Base-by-base conservation (phyloP, 2,329 filamentous ascomycete species). In the Penicillium glabrum region DNA sequence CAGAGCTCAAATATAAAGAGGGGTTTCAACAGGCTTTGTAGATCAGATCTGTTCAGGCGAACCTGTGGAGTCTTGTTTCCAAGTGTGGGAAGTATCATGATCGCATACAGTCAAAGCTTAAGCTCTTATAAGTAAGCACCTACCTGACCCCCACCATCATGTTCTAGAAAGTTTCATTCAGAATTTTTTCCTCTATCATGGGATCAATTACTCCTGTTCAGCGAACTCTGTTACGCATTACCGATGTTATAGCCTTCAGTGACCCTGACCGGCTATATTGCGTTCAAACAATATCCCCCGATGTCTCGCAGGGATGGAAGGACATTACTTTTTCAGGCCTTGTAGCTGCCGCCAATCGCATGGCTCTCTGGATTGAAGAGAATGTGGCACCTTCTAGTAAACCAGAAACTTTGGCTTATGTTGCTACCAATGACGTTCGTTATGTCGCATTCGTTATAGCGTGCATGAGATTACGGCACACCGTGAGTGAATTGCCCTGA, bases 361-460 rank as follows among this genome's bases (percentile, higher is more conserved):
- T 61, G 60, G 54, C 43, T 10, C 27, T 45, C 1, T 62, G 60
- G 60, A 56, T 62, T 26, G 29, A 54, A 11, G 13, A 39, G 3
- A 54, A 51, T n/a, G 47, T 62, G 2, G 47, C 47, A 3, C 33
- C 35, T 31, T 37, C 46, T 14, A 24, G 35, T 29, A 41, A n/a
- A 5, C 10, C 45, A 7, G 45, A 53, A 21, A 47, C 53, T 5
- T 8, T 60, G n/a, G 55, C 56, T 3, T 67, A 67, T 50, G 46
- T 65, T 26, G 64, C 60, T 14, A 45, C 51, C 19, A 65, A 67
- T 51, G 64, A 67, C 33, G 49, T 63, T 44, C 58, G 63, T n/a
- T 67, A 67, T 45, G 37, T 33, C 5, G 51, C 50, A 5, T 60
- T 65, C 31, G 45, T 61, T 1, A 49, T 64, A 23, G 64, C 63